Percentiles rank a stretch among this genome's conserved stretches.
Evolutionary conservation across 192 early-diverging fungal species (phyloP).

Genomic region (Coemansia sp.): DNA sequence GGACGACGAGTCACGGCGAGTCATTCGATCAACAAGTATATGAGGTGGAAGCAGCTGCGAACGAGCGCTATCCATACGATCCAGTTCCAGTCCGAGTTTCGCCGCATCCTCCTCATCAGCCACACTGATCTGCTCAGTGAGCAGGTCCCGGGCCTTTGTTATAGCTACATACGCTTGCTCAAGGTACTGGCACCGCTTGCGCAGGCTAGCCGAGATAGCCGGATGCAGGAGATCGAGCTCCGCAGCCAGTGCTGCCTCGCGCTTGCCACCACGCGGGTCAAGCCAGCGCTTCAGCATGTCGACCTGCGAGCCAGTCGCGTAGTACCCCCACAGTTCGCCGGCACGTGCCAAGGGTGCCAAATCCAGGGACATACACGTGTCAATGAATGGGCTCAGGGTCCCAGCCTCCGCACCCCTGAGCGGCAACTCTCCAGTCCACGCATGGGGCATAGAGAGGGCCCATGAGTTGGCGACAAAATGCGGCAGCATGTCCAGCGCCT

Average conservation of each 20-base stretch:
- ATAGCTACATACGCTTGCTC: conserved; percentile 34
- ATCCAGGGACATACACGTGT: neutral
- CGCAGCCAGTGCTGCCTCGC: conserved; percentile 67
- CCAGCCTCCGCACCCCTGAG: neutral
- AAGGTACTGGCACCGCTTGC: conserved; percentile 57
- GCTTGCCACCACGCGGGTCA: conserved; percentile 68
- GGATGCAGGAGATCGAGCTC: conserved; percentile 61
- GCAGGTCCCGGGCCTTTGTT: conserved; percentile 22
- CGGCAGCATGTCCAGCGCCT: conserved; percentile 20
- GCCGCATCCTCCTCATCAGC: conserved; percentile 5
- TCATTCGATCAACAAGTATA: conserved; percentile 12
- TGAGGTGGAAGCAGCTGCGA: conserved; percentile 35
- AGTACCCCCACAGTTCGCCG: conserved; percentile 59
- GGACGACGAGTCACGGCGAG: neutral
- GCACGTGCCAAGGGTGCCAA: conserved; percentile 10
- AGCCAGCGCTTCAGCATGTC: conserved; percentile 74
- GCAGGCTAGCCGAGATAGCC: conserved; percentile 58
- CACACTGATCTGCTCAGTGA: conserved; percentile 33
- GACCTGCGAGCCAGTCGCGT: conserved; percentile 59
- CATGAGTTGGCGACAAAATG: conserved; percentile 24
- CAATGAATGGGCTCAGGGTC: neutral
- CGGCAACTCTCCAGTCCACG: conserved; percentile 42
- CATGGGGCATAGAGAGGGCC: conserved; percentile 51
- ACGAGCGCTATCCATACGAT: conserved; percentile 18
- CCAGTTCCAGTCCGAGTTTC: conserved; percentile 26